These are phyloP conservation scores for Amanita pseudoporphyria DNA, from an alignment of 768 basidiomycete species.

Conservation along the genomic window DNA sequence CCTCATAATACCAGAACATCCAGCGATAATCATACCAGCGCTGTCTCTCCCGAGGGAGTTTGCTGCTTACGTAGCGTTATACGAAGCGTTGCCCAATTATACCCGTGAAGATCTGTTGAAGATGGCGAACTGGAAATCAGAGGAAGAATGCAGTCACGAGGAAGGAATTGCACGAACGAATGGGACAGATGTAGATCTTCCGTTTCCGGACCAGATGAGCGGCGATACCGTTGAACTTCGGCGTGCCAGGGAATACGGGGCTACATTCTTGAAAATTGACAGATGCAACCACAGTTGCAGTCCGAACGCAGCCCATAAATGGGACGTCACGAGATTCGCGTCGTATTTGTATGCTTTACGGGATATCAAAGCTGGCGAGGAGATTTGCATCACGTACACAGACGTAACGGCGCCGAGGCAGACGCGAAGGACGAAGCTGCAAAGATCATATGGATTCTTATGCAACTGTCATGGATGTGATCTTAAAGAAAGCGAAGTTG, in stretches of 20 bases:
- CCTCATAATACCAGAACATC: slow-evolving; percentile 29
- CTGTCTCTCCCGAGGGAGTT: slow-evolving; percentile 15
- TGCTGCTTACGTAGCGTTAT: slow-evolving; percentile 22
- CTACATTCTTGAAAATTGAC: slow-evolving; percentile 30
- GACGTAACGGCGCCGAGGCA: slow-evolving; percentile 27
- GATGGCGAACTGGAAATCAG: slow-evolving; percentile 22
- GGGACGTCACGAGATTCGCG: slow-evolving; percentile 29
- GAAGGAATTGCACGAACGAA: slow-evolving; percentile 38
- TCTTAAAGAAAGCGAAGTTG: slow-evolving; percentile 13
- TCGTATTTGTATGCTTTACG: slow-evolving; percentile 31
- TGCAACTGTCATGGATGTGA: slow-evolving; percentile 32
- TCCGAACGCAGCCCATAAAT: slow-evolving; percentile 33
- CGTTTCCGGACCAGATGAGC: slow-evolving; percentile 15
- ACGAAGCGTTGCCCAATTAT: slow-evolving; percentile 17
- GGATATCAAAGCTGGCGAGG: slow-evolving; percentile 27
- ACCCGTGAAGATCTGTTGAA: slow-evolving; percentile 19
- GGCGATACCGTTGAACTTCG: slow-evolving; percentile 9
- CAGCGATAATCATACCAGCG: slow-evolving; percentile 28
- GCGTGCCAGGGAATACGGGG: slow-evolving; percentile 26
- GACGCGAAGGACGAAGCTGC: slow-evolving; percentile 23
- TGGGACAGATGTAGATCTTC: slow-evolving; percentile 26
- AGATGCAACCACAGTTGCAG: slow-evolving; percentile 40
- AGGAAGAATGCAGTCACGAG: slow-evolving; percentile 24
- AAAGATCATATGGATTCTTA: slow-evolving; percentile 29
- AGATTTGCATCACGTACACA: slow-evolving; percentile 37